Conservation (phyloP, 495 filamentous ascomycete species). For the Hypoxylon fuscum region DNA sequence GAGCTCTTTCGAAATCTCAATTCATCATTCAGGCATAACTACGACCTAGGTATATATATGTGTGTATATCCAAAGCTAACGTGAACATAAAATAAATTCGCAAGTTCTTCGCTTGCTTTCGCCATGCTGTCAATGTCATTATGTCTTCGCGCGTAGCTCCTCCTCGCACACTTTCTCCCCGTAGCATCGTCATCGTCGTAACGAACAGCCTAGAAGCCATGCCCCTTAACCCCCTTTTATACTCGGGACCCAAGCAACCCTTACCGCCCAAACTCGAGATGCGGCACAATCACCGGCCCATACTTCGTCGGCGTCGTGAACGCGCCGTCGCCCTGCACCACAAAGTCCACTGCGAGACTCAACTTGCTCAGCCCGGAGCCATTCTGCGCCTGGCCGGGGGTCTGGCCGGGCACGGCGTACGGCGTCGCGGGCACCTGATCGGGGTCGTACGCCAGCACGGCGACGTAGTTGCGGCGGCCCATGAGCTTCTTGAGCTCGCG, state of each 20-base stretch:
- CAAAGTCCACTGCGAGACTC: conserved; percentile 93
- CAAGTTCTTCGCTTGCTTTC: conserved; percentile 4
- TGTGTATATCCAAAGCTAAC: not conserved
- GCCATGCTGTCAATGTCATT: no score
- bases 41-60: conserved; percentile 14
- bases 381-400: conserved; percentile 44
- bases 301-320: conserved; percentile 89
- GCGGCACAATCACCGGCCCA: conserved; percentile 94
- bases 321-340: conserved; percentile 90
- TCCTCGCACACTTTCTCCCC: not conserved
- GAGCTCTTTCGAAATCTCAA: no score
- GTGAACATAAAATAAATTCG: not conserved
- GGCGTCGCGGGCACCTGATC: conserved; percentile 70
- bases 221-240: not conserved
- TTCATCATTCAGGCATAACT: conserved; percentile 26
- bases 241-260: not conserved
- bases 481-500: conserved; percentile 90
- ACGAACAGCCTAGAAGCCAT: not conserved
- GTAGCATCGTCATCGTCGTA: not conserved
- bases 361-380: conserved; percentile 74
- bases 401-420: conserved; percentile 44
- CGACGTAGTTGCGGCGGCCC: conserved; percentile 93
- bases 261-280: conserved; percentile 81
- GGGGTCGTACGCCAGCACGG: conserved; percentile 91
- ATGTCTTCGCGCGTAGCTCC: no score